Evolutionary conservation across 2,329 filamentous ascomycete species (phyloP).

Genomic region (Aspergillus sp.): DNA sequence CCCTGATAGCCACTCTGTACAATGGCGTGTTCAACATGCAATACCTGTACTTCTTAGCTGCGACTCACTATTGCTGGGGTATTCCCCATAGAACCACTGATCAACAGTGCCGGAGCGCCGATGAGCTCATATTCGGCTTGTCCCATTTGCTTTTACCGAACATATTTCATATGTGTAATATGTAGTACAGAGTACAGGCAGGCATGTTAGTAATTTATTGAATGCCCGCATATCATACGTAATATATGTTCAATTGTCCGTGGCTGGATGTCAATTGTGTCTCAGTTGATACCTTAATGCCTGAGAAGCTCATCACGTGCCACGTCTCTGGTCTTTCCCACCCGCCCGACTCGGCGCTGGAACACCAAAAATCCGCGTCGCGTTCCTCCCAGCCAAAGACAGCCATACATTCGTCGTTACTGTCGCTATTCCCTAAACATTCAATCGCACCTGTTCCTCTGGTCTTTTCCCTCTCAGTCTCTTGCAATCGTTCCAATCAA

Average conservation of each 20-base stretch:
- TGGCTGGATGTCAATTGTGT: too few relatives aligned
- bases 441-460: neutral
- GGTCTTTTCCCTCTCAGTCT: neutral
- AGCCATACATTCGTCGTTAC: neutral
- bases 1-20: too few relatives aligned
- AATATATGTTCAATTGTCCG: too few relatives aligned
- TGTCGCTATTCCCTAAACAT: neutral
- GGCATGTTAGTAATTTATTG: too few relatives aligned
- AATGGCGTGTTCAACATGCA: too few relatives aligned
- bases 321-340: slow-evolving; percentile 9
- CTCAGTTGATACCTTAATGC: slow-evolving; percentile 4
- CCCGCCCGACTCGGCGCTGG: slow-evolving; percentile 11
- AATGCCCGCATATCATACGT: too few relatives aligned
- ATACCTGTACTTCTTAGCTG: too few relatives aligned
- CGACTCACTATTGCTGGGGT: too few relatives aligned
- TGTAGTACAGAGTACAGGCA: too few relatives aligned
- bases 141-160: too few relatives aligned
- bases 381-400: slow-evolving; percentile 13
- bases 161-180: too few relatives aligned
- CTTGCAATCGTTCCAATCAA: slow-evolving; percentile 10
- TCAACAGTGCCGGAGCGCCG: neutral
- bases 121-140: too few relatives aligned
- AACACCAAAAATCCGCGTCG: slow-evolving; percentile 34
- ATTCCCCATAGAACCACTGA: neutral
- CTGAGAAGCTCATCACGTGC: slow-evolving; percentile 14